These are phyloP conservation scores for Trichoderma asperelloides DNA, from an alignment of 495 filamentous ascomycete species.

Conservation along the genomic window DNA sequence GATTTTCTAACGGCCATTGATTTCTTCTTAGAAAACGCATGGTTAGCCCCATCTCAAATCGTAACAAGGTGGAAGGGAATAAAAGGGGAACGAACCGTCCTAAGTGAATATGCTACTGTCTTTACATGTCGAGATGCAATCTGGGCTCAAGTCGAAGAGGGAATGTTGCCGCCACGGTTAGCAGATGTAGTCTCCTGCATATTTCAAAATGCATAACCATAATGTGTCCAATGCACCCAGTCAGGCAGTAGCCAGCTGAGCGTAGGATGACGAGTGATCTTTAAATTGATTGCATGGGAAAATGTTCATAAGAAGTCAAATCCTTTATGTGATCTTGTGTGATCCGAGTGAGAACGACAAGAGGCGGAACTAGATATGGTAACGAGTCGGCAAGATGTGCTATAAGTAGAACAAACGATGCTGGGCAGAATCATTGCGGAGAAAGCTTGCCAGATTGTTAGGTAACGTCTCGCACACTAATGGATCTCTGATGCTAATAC, in stretches of 20 bases:
- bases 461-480: not conserved
- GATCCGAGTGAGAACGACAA: not conserved
- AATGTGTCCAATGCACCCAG: conserved; percentile 50
- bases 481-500: not conserved
- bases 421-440: not conserved
- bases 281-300: conserved; percentile 46
- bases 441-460: not conserved
- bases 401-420: not conserved
- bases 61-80: too few relatives aligned
- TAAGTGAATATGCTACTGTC: not conserved
- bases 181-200: conserved; percentile 19
- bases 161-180: not conserved
- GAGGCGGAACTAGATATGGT: not conserved
- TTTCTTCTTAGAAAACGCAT: not conserved
- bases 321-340: conserved; percentile 11
- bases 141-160: not conserved
- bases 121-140: conserved; percentile 4
- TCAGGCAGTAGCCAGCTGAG: conserved; percentile 42
- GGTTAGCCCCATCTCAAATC: not conserved
- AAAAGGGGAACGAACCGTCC: not conserved
- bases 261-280: conserved; percentile 51
- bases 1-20: not conserved
- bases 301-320: conserved; percentile 35
- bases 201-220: conserved; percentile 52
- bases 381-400: conserved; percentile 1